These are phyloP conservation scores for Caloboletus firmus DNA, from an alignment of 1,284 basidiomycete species.

Conservation along the genomic window DNA sequence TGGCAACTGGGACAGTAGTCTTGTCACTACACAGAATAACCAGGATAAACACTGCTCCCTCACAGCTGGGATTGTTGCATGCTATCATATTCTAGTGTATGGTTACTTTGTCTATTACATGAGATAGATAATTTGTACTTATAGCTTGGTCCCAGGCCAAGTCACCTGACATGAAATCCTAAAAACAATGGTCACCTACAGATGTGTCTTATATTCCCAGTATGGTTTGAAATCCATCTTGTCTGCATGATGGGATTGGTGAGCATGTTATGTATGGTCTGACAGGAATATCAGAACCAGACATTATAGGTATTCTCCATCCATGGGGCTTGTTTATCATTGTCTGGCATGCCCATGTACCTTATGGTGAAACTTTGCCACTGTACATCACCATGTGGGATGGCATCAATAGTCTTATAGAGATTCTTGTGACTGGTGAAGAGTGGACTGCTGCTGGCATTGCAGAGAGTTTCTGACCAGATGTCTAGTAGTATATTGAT, in stretches of 20 bases:
- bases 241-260: too few species aligned
- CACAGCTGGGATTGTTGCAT: conserved; percentile 20
- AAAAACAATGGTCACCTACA: conserved; percentile 15
- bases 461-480: neutral
- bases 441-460: too few species aligned
- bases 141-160: conserved; percentile 36
- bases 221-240: conserved; percentile 33
- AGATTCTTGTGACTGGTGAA: neutral
- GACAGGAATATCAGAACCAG: neutral
- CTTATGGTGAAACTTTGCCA: neutral
- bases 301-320: conserved; percentile 3
- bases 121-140: conserved; percentile 1
- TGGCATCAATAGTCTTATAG: neutral
- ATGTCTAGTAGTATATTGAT: neutral
- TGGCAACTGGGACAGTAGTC: conserved; percentile 38
- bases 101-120: neutral
- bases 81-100: neutral
- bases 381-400: neutral
- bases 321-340: neutral
- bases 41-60: conserved; percentile 34
- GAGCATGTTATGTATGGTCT: too few species aligned
- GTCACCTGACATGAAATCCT: conserved; percentile 38
- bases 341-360: neutral
- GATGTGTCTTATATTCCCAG: conserved; percentile 15
- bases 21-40: conserved; percentile 39